phyloP scores from a whole-genome alignment of 1,284 basidiomycete genomes.

The Leccinum pachyderme region DNA sequence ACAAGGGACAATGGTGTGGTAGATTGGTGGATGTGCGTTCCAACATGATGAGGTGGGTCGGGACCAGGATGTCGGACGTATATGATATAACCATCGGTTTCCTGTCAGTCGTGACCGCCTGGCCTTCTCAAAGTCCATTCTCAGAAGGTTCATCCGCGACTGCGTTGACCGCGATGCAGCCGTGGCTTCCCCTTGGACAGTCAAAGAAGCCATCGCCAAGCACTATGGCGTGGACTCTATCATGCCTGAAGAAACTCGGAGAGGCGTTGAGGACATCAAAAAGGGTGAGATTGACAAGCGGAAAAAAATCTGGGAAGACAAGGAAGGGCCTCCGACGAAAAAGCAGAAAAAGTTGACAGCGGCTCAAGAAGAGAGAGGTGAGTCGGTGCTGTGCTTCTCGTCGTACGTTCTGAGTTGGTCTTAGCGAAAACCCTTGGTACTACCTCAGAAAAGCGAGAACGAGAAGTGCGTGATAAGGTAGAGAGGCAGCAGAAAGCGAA shows the following conservation, averaged over 20 bases:
- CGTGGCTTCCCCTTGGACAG: conserved; percentile 92
- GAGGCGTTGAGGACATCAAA: conserved; percentile 76
- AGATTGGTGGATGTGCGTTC: conserved; percentile 82
- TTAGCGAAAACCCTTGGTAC: conserved; percentile 38
- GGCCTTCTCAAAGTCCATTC: conserved; percentile 93
- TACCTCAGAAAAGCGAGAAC: conserved; percentile 58
- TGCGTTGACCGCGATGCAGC: conserved; percentile 89
- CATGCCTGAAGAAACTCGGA: conserved; percentile 83
- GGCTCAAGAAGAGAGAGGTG: conserved; percentile 72
- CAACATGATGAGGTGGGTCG: conserved; percentile 71
- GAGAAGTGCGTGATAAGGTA: conserved; percentile 65
- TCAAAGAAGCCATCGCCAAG: conserved; percentile 81
- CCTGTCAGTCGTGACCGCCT: conserved; percentile 82
- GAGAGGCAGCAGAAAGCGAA: conserved; percentile 65
- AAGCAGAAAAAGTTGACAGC: conserved; percentile 77
- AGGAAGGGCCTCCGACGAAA: conserved; percentile 73
- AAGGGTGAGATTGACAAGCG: conserved; percentile 88
- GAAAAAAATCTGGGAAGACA: conserved; percentile 85
- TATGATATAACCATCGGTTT: conserved; percentile 4
- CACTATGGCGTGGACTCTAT: conserved; percentile 81
- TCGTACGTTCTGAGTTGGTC: conserved; percentile 11
- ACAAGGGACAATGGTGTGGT: conserved; percentile 56
- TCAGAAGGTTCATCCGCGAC: conserved; percentile 94
- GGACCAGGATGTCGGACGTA: conserved; percentile 4
- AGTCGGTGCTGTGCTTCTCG: conserved; percentile 15